Evolutionary conservation across 2,329 filamentous ascomycete species (phyloP).

Genomic region (Lasiodiplodia sp.): DNA sequence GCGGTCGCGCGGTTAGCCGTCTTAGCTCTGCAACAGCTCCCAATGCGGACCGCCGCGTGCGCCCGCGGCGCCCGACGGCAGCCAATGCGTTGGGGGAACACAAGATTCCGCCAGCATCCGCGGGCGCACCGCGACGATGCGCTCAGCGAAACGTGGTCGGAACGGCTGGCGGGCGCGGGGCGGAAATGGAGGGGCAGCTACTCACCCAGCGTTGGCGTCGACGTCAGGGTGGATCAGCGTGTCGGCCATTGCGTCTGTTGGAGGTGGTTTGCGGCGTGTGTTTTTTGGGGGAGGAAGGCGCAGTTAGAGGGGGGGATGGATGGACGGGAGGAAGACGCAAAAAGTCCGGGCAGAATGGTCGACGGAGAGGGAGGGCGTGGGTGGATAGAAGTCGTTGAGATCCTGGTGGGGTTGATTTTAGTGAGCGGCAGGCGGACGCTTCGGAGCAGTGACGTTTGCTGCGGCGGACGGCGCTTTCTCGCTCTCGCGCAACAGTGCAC

Average conservation of each 20-base stretch:
- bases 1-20: constrained; percentile 28
- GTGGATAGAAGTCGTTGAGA: constrained; percentile 23
- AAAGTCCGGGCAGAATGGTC: constrained; percentile 15
- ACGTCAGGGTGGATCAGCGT: constrained; percentile 57
- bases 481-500: background rate
- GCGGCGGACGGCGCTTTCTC: constrained; percentile 19
- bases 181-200: constrained; percentile 29
- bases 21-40: constrained; percentile 6
- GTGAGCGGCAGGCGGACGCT: constrained; percentile 22
- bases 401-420: constrained; percentile 27
- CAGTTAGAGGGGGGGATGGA: background rate
- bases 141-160: background rate
- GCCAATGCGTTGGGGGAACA: constrained; percentile 17
- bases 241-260: constrained; percentile 52
- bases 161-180: background rate
- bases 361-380: constrained; percentile 3
- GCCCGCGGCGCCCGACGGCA: constrained; percentile 10
- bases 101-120: background rate
- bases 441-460: constrained; percentile 28
- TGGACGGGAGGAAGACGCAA: constrained; percentile 1
- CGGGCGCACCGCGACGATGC: background rate
- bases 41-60: constrained; percentile 9
- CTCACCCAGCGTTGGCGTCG: constrained; percentile 57
- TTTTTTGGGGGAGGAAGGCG: background rate
- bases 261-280: background rate